Evolutionary conservation across 148 eudicot species (phyloP).

Genomic region (Limonium bicolor): DNA sequence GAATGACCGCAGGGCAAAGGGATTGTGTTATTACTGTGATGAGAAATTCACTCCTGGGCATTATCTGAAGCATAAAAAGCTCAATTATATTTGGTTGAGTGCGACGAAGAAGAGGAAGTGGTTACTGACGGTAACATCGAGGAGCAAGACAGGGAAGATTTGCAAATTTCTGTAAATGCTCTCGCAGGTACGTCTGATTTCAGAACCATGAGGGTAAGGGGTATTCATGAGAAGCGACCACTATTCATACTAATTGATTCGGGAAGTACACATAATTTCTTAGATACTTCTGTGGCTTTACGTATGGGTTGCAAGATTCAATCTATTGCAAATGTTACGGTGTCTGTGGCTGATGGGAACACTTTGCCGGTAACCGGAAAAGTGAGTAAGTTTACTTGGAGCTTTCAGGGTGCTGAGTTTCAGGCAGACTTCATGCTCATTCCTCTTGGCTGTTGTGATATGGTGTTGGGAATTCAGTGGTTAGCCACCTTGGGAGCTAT

Average conservation of each 20-base stretch:
- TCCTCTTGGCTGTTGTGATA: constrained; percentile 3
- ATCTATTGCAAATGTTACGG: too few species aligned
- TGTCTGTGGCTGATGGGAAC: too few species aligned
- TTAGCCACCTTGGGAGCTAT: neutral
- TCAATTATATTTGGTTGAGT: too few species aligned
- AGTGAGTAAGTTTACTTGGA: neutral
- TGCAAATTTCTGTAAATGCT: neutral
- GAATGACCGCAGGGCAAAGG: neutral
- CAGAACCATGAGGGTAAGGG: neutral
- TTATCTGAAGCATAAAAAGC: too few species aligned
- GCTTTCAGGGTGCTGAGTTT: neutral
- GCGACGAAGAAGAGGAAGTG: too few species aligned
- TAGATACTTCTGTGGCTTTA: neutral
- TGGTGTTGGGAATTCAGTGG: constrained; percentile 7
- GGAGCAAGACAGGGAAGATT: too few species aligned
- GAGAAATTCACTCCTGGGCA: too few species aligned
- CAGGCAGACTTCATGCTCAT: neutral
- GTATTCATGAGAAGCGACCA: neutral
- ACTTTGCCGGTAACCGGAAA: too few species aligned
- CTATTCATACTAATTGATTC: neutral
- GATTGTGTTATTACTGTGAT: neutral
- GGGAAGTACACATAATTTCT: neutral
- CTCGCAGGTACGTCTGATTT: neutral
- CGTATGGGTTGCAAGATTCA: neutral
- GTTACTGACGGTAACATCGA: too few species aligned